These are phyloP conservation scores for Spatholobus suberectus DNA, from an alignment of 306 rosid genomes.

Conservation along the genomic window DNA sequence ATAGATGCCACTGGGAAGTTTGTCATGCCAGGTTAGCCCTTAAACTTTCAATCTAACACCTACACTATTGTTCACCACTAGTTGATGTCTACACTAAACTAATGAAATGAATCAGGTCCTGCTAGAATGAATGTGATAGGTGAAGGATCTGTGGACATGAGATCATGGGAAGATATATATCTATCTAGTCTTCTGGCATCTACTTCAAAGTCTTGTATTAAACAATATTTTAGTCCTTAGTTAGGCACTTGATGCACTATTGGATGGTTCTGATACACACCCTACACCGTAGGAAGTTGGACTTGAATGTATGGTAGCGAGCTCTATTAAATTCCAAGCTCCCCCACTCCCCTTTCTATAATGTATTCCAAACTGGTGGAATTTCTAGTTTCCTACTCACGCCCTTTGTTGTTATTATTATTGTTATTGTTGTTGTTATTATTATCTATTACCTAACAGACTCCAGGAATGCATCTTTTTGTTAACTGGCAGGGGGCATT, in stretches of 20 bases:
- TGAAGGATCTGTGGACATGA: background rate
- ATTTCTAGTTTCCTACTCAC: conserved; percentile 20
- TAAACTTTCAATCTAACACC: conserved; percentile 23
- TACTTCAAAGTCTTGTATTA: background rate
- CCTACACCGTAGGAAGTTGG: conserved; percentile 19
- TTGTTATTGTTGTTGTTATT: background rate
- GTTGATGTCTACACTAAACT: background rate
- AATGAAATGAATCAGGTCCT: conserved; percentile 11
- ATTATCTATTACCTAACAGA: conserved; percentile 13
- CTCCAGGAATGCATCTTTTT: conserved; percentile 31
- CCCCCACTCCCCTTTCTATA: too few species aligned
- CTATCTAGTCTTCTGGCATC: background rate
- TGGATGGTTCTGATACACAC: too few species aligned
- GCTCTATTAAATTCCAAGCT: too few species aligned
- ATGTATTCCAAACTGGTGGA: conserved; percentile 17
- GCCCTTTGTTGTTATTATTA: background rate
- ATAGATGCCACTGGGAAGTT: conserved; percentile 90
- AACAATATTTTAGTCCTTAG: conserved; percentile 5
- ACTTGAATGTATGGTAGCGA: background rate
- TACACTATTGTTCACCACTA: background rate
- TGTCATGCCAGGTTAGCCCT: conserved; percentile 91
- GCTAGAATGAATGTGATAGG: background rate
- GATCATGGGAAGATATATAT: background rate
- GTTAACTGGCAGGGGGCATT: conserved; percentile 80
- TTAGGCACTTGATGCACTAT: background rate